phyloP scores from a whole-genome alignment of 139 green algal species.

The Tetraselmis chui region DNA sequence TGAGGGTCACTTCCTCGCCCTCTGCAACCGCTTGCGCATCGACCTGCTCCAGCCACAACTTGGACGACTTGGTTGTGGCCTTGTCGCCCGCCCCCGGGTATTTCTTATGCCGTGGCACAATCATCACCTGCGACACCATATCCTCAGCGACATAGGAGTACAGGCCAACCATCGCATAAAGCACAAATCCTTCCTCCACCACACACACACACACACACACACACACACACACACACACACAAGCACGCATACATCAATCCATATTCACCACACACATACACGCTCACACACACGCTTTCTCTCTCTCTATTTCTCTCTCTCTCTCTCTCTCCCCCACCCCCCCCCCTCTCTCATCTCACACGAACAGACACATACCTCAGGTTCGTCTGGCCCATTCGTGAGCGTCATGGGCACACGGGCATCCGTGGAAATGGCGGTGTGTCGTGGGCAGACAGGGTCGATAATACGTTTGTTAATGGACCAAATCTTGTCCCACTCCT shows the following conservation, averaged over 20 bases:
- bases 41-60: slow-evolving; percentile 76
- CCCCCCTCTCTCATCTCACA: too few relatives aligned
- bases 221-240: too few relatives aligned
- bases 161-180: too few relatives aligned
- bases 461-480: slow-evolving; percentile 92
- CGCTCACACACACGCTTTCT: too few relatives aligned
- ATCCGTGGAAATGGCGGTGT: slow-evolving; percentile 70
- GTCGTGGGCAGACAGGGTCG: slow-evolving; percentile 61
- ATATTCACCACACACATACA: not conserved
- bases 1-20: slow-evolving; percentile 92
- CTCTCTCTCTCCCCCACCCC: too few relatives aligned
- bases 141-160: too few relatives aligned
- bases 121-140: slow-evolving; percentile 29
- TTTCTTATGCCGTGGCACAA: slow-evolving; percentile 88
- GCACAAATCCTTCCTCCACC: too few relatives aligned
- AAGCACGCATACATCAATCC: not conserved
- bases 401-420: slow-evolving; percentile 61
- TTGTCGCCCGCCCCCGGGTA: slow-evolving; percentile 72
- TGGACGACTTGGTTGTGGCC: slow-evolving; percentile 23
- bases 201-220: too few relatives aligned
- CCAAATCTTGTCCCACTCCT: slow-evolving; percentile 99
- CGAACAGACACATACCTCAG: too few relatives aligned
- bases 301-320: slow-evolving; percentile 4
- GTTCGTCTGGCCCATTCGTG: slow-evolving; percentile 43
- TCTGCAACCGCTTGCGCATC: slow-evolving; percentile 73